Evolutionary conservation across 768 basidiomycete genomes (phyloP).

Genomic region (Neoboletus magnificus): DNA sequence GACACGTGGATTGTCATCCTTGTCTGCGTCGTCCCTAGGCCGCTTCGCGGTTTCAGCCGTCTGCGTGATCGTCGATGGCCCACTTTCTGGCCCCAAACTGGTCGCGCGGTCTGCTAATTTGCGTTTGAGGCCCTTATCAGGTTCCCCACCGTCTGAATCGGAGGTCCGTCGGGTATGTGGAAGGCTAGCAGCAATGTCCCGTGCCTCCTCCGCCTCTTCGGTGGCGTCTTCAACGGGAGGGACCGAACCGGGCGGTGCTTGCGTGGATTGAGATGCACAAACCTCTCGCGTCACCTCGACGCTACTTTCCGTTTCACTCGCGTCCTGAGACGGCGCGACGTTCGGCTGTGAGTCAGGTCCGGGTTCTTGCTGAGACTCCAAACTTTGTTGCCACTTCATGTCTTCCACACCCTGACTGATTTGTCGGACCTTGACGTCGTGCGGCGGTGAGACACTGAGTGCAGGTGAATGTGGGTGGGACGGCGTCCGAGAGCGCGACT

Average conservation of each 20-base stretch:
- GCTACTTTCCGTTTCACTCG: slow-evolving; percentile 7
- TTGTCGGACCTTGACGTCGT: slow-evolving; percentile 76
- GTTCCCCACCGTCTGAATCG: slow-evolving; percentile 45
- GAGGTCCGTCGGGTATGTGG: slow-evolving; percentile 29
- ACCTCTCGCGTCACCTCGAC: slow-evolving; percentile 14
- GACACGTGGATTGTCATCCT: slow-evolving; percentile 60
- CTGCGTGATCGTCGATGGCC: slow-evolving; percentile 20
- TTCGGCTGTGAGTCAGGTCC: slow-evolving; percentile 4
- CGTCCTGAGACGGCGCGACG: slow-evolving; percentile 3
- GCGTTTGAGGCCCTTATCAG: slow-evolving; percentile 66
- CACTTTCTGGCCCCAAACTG: slow-evolving; percentile 51
- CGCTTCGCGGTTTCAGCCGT: slow-evolving; percentile 49
- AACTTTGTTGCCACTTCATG: slow-evolving; percentile 59
- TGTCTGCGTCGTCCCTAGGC: slow-evolving; percentile 58
- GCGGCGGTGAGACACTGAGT: slow-evolving; percentile 61
- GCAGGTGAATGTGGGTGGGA: slow-evolving; percentile 28
- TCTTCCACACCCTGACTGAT: slow-evolving; percentile 80
- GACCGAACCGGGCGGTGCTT: slow-evolving; percentile 17
- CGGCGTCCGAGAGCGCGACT: slow-evolving; percentile 35
- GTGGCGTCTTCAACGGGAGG: slow-evolving; percentile 18
- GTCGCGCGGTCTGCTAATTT: slow-evolving; percentile 66
- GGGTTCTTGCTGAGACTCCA: slow-evolving; percentile 12
- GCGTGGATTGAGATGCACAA: slow-evolving; percentile 6
- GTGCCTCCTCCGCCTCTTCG: slow-evolving; percentile 32
- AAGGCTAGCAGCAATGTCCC: slow-evolving; percentile 24